Evolutionary conservation across 2,329 filamentous ascomycete species (phyloP).

Genomic region (Microdochium paspali): DNA sequence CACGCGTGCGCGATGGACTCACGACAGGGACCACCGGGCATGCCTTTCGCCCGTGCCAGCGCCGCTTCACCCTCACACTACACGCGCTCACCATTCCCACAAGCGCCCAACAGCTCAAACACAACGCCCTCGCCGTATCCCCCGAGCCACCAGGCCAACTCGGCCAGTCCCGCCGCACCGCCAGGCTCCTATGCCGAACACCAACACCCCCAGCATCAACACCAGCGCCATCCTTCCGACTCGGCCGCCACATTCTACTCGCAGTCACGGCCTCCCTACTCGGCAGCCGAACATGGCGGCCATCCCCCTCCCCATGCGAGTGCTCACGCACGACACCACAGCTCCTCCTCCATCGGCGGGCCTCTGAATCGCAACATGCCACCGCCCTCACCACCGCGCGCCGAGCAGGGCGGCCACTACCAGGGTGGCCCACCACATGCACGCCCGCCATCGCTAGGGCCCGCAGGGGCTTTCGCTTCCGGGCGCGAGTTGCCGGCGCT

Average conservation of each 20-base stretch:
- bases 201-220: constrained; percentile 4
- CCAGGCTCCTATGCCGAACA: constrained; percentile 6
- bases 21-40: constrained; percentile 1
- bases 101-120: neutral
- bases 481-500: constrained; percentile 24
- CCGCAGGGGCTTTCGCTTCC: constrained; percentile 17
- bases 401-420: constrained; percentile 16
- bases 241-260: constrained; percentile 18
- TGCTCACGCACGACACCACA: constrained; percentile 19
- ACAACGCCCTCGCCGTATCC: constrained; percentile 3
- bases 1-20: neutral
- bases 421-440: constrained; percentile 16
- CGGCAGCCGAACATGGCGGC: constrained; percentile 10
- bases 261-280: constrained; percentile 11
- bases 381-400: constrained; percentile 16
- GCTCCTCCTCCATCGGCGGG: constrained; percentile 18
- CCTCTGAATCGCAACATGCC: constrained; percentile 17
- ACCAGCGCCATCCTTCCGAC: constrained; percentile 20
- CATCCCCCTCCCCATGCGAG: constrained; percentile 18
- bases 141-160: constrained; percentile 12
- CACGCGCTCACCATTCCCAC: constrained; percentile 7
- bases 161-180: constrained; percentile 12
- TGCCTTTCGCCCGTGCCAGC: constrained; percentile 5
- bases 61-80: constrained; percentile 5
- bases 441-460: constrained; percentile 17